phyloP scores from a whole-genome alignment of 2,329 filamentous ascomycete genomes.

The Fusarium irregulare region DNA sequence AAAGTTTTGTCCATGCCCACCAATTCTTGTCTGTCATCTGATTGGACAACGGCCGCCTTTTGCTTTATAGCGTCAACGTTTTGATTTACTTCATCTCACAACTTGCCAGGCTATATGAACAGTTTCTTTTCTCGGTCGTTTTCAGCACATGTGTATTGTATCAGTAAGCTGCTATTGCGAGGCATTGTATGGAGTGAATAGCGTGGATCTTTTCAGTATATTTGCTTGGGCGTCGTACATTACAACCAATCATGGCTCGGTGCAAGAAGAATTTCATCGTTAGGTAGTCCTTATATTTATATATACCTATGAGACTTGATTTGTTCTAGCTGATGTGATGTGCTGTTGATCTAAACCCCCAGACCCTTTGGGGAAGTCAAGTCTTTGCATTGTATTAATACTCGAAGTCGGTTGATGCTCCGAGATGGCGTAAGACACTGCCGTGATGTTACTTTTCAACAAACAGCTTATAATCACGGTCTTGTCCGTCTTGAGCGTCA shows the following conservation, averaged over 20 bases:
- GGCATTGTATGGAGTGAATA: conserved; percentile 36
- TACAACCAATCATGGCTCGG: background rate
- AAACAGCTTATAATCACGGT: no score
- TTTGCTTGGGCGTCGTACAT: conserved; percentile 11
- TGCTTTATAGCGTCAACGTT: conserved; percentile 9
- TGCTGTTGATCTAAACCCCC: background rate
- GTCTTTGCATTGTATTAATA: background rate
- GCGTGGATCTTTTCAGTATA: conserved; percentile 19
- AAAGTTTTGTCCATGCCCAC: background rate
- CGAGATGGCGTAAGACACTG: background rate
- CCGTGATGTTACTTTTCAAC: background rate
- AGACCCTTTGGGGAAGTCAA: background rate
- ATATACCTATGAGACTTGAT: conserved; percentile 18
- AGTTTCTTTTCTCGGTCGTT: background rate
- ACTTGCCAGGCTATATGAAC: background rate
- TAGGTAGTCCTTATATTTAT: background rate
- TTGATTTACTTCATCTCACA: background rate
- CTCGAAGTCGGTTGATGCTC: background rate
- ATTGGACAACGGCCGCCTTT: background rate
- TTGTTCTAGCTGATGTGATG: background rate
- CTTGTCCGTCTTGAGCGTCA: background rate
- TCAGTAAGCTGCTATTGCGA: conserved; percentile 29
- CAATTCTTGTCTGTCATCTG: background rate
- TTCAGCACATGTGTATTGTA: conserved; percentile 9
- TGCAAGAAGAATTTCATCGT: background rate